Evolutionary conservation across 305 asterid species (phyloP), one percentile per base, ranked within the genome.

Genomic region (Salvia sclarea): DNA sequence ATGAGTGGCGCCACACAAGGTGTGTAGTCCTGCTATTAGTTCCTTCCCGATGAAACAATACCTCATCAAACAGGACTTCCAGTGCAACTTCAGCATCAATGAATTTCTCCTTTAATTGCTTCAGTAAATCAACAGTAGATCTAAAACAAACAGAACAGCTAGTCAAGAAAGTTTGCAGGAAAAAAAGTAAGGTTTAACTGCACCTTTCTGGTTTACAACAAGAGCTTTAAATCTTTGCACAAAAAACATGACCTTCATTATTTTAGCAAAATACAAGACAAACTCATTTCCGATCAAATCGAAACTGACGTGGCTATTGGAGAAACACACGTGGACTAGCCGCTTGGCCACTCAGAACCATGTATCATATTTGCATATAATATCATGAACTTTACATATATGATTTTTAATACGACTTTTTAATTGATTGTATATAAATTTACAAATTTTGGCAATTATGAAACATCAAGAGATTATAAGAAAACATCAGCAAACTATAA

Each of bases 41-140:
- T 30, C 52, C 20, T 33, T 17, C 64, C 14, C 9, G 18, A 68
- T 13, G 71, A 72, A 68, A 61, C 61, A 69, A 67, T 75, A 92
- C 97, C 97, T 83, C 95, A 56, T 92, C 98, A 71, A 92, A 88
- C 57, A 88, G 38, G 65, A 79, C 78, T 67, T 87, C 95, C 37
- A 63, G 68, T 17, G 76, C 80, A 55, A 73, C 82, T 76, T 83
- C 89, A 66, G 78, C 82, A 70, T 65, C 64, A 54, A 56, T 55
- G 74, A 77, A 79, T 24, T 74, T 85, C 48, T 85, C 81, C 81
- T 75, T 84, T 59, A 91, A 75, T 80, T 84, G 85, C 84, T 84
- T 85, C 61, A 92, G 89, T 75, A 95, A 81, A 77, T 84, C 82
- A 67, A 89, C 73, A 47, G 87, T 76, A 61, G 86, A 48, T 59